Evolutionary conservation across 352 stramenopile species (phyloP), one percentile per base, ranked within the genome.

Genomic region (Hyphochytrium catenoides): DNA sequence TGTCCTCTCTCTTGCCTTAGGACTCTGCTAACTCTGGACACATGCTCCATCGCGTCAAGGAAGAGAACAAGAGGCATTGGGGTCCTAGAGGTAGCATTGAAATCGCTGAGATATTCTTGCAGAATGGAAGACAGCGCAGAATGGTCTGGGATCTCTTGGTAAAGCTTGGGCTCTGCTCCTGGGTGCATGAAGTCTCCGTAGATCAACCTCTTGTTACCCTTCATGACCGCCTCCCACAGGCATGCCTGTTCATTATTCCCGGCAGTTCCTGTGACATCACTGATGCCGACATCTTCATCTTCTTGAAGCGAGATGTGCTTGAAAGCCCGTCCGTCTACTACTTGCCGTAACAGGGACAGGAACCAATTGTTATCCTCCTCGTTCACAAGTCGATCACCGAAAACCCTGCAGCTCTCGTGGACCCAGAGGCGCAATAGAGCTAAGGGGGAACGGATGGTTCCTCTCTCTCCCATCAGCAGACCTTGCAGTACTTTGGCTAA

Each of bases 121-220:
- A 86, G 56, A 42, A 77, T 58, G 0, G 52, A 35, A 42, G 76
- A 62, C 1, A 83, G 50, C 36, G 74, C 78, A 2, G 81, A 64
- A 14, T 88, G 56, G 39, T 89, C 75, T 2, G 62, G 44, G 9
- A 89, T 74, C 35, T 93, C 75, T 37, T 91, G 78, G 43, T 93
- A 93, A 3, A 83, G 45, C 26, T 75, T 82, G 3, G 77, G 74
- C 15, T 91, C 74, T 3, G 73, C 75, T 3, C 77, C 78, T 11
- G 74, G 74, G 0, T 88, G 57, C 63, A 92, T 74, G 43, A 89
- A 95, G 48, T 95, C 83, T 6, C 71, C 77, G 37, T 77, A 94
- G 34, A 94, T 65, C 2, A 90, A 35, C 1, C 56, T 34, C 22
- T 26, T 47, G 4, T 31, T 46, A 0, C 41, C 56, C 9, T 64